Evolutionary conservation across 495 filamentous ascomycete genomes (phyloP).

Genomic region (Tricharina praecox): DNA sequence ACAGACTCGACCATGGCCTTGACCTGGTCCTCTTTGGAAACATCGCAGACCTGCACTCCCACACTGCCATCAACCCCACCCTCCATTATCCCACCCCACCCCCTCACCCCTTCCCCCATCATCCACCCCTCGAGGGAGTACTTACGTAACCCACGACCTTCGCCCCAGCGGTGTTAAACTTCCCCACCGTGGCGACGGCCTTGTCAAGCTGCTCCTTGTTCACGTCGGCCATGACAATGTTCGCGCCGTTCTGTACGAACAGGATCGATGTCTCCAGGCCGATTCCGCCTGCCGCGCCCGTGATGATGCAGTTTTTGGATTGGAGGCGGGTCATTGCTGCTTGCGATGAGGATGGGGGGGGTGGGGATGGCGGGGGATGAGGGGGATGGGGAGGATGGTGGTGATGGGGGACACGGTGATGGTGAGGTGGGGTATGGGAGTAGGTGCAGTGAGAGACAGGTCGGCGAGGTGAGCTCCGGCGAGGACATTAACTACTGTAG

Average conservation of each 20-base stretch:
- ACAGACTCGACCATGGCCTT: slow-evolving; percentile 26
- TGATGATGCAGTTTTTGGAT: slow-evolving; percentile 89
- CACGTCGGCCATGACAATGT: slow-evolving; percentile 72
- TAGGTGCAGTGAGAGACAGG: too few species aligned
- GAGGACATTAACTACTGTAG: too few species aligned
- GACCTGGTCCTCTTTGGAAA: slow-evolving; percentile 29
- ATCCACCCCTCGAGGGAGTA: not conserved
- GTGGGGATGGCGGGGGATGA: not conserved
- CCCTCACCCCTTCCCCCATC: too few species aligned
- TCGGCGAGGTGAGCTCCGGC: too few species aligned
- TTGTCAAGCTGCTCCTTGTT: slow-evolving; percentile 53
- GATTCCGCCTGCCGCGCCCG: slow-evolving; percentile 83
- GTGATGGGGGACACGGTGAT: too few species aligned
- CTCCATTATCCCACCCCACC: too few species aligned
- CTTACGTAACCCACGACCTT: slow-evolving; percentile 43
- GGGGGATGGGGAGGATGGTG: not conserved
- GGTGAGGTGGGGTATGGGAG: too few species aligned
- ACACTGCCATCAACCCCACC: too few species aligned
- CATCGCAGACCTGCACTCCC: slow-evolving; percentile 36
- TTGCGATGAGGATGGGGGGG: not conserved
- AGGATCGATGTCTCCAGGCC: slow-evolving; percentile 89
- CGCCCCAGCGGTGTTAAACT: slow-evolving; percentile 49
- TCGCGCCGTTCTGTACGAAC: slow-evolving; percentile 78
- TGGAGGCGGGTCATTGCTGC: slow-evolving; percentile 44
- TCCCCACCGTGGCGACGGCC: slow-evolving; percentile 50